phyloP scores from a whole-genome alignment of 352 stramenopile species.

The Globisporangium apiculatum region DNA sequence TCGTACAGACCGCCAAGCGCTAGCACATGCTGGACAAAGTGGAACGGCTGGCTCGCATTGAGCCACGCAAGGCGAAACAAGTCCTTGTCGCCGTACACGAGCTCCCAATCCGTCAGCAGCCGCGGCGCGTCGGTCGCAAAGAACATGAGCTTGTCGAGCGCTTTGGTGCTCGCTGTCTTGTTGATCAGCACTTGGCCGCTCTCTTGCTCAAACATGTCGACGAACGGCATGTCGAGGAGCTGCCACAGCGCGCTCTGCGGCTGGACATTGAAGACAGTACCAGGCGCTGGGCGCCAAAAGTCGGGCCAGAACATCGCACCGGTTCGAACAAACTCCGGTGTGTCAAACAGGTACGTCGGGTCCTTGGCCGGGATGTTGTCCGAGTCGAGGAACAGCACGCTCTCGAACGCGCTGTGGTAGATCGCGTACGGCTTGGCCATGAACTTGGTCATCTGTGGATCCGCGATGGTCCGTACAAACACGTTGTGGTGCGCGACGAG shows the following conservation, averaged over 20 bases:
- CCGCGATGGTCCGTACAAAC: slow-evolving; percentile 43
- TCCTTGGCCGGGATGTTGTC: slow-evolving; percentile 75
- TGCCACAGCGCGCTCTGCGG: slow-evolving; percentile 62
- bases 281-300: slow-evolving; percentile 59
- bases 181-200: slow-evolving; percentile 74
- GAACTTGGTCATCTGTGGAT: slow-evolving; percentile 62
- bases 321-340: slow-evolving; percentile 43
- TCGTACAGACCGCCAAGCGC: slow-evolving; percentile 50
- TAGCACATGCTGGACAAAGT: slow-evolving; percentile 54
- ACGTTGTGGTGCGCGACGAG: slow-evolving; percentile 49
- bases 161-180: slow-evolving; percentile 21
- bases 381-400: slow-evolving; percentile 73
- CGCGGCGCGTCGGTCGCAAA: slow-evolving; percentile 53
- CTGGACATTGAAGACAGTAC: slow-evolving; percentile 71
- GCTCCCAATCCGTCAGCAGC: slow-evolving; percentile 51
- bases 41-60: slow-evolving; percentile 62
- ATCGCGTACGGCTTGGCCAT: slow-evolving; percentile 75
- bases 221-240: slow-evolving; percentile 76
- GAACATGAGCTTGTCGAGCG: slow-evolving; percentile 75
- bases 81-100: slow-evolving; percentile 76
- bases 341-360: slow-evolving; percentile 77
- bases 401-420: slow-evolving; percentile 69
- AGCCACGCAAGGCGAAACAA: slow-evolving; percentile 76
- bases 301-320: slow-evolving; percentile 84
- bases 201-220: slow-evolving; percentile 85